phyloP scores from a whole-genome alignment of 2,329 filamentous ascomycete genomes.

The Aspergillus flavus region DNA sequence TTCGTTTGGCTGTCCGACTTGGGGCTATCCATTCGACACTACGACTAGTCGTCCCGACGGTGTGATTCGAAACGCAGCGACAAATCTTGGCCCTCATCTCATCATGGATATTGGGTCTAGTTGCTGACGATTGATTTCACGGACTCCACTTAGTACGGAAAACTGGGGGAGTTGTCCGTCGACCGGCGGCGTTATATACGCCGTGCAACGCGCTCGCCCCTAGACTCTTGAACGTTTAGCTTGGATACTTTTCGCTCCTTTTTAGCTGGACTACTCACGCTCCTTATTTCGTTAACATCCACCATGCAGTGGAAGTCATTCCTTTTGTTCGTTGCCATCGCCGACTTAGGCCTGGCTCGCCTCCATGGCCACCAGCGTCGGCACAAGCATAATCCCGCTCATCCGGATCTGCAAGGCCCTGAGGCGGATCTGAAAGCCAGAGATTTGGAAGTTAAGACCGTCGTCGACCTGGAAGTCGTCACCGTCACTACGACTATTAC shows the following conservation, averaged over 20 bases:
- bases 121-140: constrained; percentile 11
- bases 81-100: background rate
- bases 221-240: background rate
- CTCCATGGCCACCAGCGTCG: constrained; percentile 32
- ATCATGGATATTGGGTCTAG: background rate
- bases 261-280: background rate
- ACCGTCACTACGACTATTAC: constrained; percentile 15
- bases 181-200: background rate
- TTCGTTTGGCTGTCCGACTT: background rate
- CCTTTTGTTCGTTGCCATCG: constrained; percentile 28
- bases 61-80: background rate
- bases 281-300: background rate
- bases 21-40: background rate
- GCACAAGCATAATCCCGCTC: constrained; percentile 25
- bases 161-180: background rate
- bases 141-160: constrained; percentile 6
- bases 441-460: constrained; percentile 11
- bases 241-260: background rate
- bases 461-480: constrained; percentile 22
- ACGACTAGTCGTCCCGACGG: background rate
- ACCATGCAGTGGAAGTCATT: constrained; percentile 36
- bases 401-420: constrained; percentile 12
- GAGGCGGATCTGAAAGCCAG: constrained; percentile 15
- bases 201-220: background rate
- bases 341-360: constrained; percentile 28